These are phyloP conservation scores for Pseudogymnoascus sp. DNA, from an alignment of 2,329 filamentous ascomycete genomes.

Conservation along the genomic window DNA sequence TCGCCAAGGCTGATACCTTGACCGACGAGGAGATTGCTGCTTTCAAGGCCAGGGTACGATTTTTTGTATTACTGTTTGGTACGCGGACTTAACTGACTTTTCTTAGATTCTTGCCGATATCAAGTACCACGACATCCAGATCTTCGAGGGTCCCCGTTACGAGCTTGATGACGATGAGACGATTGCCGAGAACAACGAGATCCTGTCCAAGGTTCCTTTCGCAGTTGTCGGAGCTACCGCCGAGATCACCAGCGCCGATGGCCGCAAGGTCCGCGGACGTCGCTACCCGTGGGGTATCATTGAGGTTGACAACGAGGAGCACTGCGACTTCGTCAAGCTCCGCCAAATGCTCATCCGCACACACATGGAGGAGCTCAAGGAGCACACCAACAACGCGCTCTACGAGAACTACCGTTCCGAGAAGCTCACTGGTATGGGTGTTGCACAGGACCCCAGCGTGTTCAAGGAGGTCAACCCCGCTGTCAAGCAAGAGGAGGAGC, in stretches of 20 bases:
- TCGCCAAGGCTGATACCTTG: constrained; percentile 96
- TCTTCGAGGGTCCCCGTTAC: constrained; percentile 97
- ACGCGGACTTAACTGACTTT: constrained; percentile 17
- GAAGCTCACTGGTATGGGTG: constrained; percentile 97
- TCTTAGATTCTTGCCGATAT: constrained; percentile 92
- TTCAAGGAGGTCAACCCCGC: constrained; percentile 99
- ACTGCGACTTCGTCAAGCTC: constrained; percentile 99
- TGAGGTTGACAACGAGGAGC: constrained; percentile 99
- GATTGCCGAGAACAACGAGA: constrained; percentile 99
- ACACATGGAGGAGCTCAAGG: constrained; percentile 99
- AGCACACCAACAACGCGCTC: constrained; percentile 97
- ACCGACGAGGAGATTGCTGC: constrained; percentile 91
- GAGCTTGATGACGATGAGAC: constrained; percentile 99
- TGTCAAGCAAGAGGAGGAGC: constrained; percentile 99
- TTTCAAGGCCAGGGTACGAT: constrained; percentile 92
- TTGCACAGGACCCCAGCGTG: constrained; percentile 95
- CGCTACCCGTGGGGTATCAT: constrained; percentile 98
- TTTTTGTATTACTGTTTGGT: neutral
- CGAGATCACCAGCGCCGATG: constrained; percentile 85
- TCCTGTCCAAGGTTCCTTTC: constrained; percentile 99
- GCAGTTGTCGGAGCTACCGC: constrained; percentile 95
- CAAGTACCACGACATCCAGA: constrained; percentile 94
- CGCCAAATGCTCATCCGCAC: constrained; percentile 99
- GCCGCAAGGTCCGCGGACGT: constrained; percentile 91
- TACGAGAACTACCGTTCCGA: constrained; percentile 99